These are phyloP conservation scores for Gracilariopsis chorda DNA, from an alignment of 23 red algal genomes.

Conservation along the genomic window DNA sequence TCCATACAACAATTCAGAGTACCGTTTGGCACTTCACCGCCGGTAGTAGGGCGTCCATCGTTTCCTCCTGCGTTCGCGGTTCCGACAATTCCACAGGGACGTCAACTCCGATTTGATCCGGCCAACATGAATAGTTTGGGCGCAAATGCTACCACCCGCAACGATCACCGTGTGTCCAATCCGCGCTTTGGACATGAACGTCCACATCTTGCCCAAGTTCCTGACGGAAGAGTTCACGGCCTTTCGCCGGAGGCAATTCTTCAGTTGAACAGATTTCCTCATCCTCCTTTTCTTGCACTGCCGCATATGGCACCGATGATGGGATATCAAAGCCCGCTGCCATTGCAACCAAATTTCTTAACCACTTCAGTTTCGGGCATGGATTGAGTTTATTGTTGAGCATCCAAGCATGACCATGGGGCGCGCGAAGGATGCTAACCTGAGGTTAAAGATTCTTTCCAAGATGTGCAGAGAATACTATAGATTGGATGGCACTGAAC, in stretches of 20 bases:
- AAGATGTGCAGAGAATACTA: constrained; percentile 23
- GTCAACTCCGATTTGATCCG: background rate
- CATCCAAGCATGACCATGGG: constrained; percentile 20
- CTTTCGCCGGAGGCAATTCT: background rate
- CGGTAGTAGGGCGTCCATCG: background rate
- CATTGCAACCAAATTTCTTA: constrained; percentile 10
- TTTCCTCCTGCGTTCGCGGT: background rate
- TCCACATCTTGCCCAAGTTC: background rate
- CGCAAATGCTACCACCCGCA: background rate
- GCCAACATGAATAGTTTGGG: background rate
- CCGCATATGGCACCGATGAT: background rate
- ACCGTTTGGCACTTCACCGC: background rate
- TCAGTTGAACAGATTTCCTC: background rate
- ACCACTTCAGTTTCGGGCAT: constrained; percentile 10
- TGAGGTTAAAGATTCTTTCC: constrained; percentile 14
- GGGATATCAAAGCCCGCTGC: background rate
- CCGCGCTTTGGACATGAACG: background rate
- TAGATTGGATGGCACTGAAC: background rate
- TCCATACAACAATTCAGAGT: background rate
- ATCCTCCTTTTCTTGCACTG: background rate
- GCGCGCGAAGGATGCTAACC: constrained; percentile 6
- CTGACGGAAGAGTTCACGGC: background rate
- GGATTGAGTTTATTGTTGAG: constrained; percentile 13
- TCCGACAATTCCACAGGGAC: background rate
- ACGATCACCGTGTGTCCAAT: background rate